Percentiles rank a stretch among this genome's conserved stretches.
phyloP scores from a whole-genome alignment of 169 alveolate genomes.

The Cryptosporidium ubiquitum region DNA sequence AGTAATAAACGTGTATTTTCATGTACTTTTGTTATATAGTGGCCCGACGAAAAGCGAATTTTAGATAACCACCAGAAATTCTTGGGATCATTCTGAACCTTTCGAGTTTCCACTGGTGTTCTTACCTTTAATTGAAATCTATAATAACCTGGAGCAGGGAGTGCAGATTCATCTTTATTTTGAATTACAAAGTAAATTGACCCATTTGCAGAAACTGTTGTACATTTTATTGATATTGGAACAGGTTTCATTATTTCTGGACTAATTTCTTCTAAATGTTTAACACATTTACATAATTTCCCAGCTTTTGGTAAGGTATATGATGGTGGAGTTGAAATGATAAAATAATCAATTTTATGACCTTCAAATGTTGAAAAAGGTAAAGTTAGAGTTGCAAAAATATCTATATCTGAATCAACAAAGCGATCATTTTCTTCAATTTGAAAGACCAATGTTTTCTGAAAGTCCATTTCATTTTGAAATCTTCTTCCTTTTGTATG shows the following conservation, averaged over 20 bases:
- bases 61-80: slow-evolving; percentile 72
- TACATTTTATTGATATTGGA: slow-evolving; percentile 22
- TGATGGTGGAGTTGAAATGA: slow-evolving; percentile 63
- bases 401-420: slow-evolving; percentile 64
- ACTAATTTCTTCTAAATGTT: slow-evolving; percentile 9
- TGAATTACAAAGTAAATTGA: slow-evolving; percentile 67
- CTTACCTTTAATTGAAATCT: slow-evolving; percentile 43
- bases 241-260: background rate
- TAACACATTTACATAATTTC: slow-evolving; percentile 43
- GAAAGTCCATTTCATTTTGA: slow-evolving; percentile 18
- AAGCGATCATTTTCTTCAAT: slow-evolving; percentile 48
- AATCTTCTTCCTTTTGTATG: slow-evolving; percentile 20
- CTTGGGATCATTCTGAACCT: slow-evolving; percentile 69
- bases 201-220: slow-evolving; percentile 61
- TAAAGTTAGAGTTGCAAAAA: slow-evolving; percentile 17
- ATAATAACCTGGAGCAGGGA: slow-evolving; percentile 48
- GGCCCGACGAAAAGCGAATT: slow-evolving; percentile 67
- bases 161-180: slow-evolving; percentile 3
- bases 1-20: slow-evolving; percentile 54
- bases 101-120: slow-evolving; percentile 58
- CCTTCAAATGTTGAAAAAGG: slow-evolving; percentile 72
- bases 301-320: slow-evolving; percentile 42
- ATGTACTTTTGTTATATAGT: slow-evolving; percentile 56
- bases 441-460: slow-evolving; percentile 20
- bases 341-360: slow-evolving; percentile 54